Conservation (phyloP, 2,329 filamentous ascomycete species). For the Epichloe bromicola region DNA sequence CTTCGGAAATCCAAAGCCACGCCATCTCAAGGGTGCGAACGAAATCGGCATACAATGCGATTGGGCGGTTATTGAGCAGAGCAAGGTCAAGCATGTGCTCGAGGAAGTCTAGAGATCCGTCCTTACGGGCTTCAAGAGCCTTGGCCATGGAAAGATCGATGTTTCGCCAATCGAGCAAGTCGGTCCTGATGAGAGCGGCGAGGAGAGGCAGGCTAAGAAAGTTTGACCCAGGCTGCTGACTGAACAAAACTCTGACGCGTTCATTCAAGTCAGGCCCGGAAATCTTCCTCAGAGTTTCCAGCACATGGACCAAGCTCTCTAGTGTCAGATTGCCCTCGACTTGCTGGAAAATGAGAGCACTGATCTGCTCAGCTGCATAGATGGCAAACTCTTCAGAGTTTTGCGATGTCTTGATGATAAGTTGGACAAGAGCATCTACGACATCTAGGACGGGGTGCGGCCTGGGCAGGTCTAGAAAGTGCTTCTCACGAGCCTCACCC, state of each 20-base stretch:
- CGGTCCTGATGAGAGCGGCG: constrained; percentile 43
- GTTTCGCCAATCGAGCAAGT: constrained; percentile 48
- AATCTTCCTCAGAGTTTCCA: constrained; percentile 48
- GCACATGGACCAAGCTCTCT: constrained; percentile 48
- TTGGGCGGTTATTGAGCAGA: constrained; percentile 63
- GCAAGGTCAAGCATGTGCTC: constrained; percentile 66
- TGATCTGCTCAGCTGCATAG: constrained; percentile 47
- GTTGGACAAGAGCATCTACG: constrained; percentile 46
- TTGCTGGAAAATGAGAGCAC: constrained; percentile 40
- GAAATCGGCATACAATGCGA: constrained; percentile 75
- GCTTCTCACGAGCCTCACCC: constrained; percentile 41
- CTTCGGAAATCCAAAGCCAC: constrained; percentile 67
- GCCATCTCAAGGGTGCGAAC: constrained; percentile 69
- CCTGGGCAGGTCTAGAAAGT: constrained; percentile 45
- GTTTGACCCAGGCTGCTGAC: constrained; percentile 39
- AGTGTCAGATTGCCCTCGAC: constrained; percentile 43
- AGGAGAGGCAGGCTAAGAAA: constrained; percentile 47
- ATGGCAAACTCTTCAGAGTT: constrained; percentile 46
- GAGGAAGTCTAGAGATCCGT: constrained; percentile 66
- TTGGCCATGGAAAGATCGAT: constrained; percentile 63
- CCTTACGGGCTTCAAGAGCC: constrained; percentile 57
- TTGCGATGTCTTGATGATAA: constrained; percentile 51
- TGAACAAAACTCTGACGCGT: constrained; percentile 42
- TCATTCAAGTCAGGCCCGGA: constrained; percentile 39
- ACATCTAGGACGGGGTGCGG: constrained; percentile 48